A percentile compares a stretch with the other conserved stretches of the same genome.
These are phyloP conservation scores for Rhizopus stolonifer DNA, from an alignment of 371 early-diverging fungal genomes.

Conservation along the genomic window DNA sequence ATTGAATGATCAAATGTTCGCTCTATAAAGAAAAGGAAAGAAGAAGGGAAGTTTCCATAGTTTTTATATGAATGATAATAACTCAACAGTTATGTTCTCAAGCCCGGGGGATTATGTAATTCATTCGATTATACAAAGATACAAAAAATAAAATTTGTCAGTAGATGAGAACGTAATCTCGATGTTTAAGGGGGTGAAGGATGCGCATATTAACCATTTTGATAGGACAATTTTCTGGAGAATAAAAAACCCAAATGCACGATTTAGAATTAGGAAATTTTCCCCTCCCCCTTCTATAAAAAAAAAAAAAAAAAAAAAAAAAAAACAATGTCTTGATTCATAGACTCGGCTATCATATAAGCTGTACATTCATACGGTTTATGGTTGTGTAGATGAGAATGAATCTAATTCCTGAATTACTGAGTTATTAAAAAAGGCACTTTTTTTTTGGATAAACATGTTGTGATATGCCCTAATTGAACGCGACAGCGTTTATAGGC, in stretches of 20 bases:
- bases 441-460: too few species aligned
- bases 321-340: background rate
- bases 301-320: background rate
- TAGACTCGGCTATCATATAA: too few species aligned
- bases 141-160: too few species aligned
- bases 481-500: too few species aligned
- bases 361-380: too few species aligned
- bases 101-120: background rate
- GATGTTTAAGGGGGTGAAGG: background rate
- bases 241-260: background rate
- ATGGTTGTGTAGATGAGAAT: too few species aligned
- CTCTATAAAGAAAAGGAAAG: background rate
- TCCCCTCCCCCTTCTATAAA: background rate
- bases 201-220: background rate
- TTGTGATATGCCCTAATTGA: too few species aligned
- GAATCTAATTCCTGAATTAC: too few species aligned
- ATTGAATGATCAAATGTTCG: background rate
- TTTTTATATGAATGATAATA: background rate
- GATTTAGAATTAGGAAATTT: background rate
- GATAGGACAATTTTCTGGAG: background rate
- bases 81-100: background rate
- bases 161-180: constrained; percentile 1
- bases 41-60: background rate
- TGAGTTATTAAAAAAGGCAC: too few species aligned
- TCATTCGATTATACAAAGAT: background rate